phyloP scores from a whole-genome alignment of 1,139 yeast species.

The Tardiomyces depauwii region DNA sequence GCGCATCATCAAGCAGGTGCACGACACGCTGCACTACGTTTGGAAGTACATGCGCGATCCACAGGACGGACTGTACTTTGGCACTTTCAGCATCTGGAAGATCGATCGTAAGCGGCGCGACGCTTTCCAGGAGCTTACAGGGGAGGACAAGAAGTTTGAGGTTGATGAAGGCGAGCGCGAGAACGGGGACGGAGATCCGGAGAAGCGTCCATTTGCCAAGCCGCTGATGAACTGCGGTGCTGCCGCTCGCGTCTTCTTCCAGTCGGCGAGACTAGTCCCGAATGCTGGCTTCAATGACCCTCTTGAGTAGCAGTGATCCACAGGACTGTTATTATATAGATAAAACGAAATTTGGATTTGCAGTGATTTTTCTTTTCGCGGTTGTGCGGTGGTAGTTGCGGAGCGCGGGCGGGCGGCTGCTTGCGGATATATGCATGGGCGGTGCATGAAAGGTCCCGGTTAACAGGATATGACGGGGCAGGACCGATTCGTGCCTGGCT shows the following conservation, averaged over 20 bases:
- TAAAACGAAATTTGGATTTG: no score
- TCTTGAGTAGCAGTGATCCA: not conserved
- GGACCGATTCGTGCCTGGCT: no score
- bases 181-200: conserved; percentile 27
- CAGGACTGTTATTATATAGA: not conserved
- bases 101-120: conserved; percentile 43
- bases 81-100: conserved; percentile 48
- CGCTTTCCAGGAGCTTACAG: conserved; percentile 43
- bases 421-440: no score
- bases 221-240: conserved; percentile 55
- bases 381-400: no score
- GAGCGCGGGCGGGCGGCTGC: no score
- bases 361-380: no score
- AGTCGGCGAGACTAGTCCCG: conserved; percentile 50
- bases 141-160: conserved; percentile 42
- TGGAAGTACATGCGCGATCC: conserved; percentile 48
- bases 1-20: conserved; percentile 16
- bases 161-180: conserved; percentile 41
- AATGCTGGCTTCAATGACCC: not conserved
- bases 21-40: conserved; percentile 20
- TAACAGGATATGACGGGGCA: no score
- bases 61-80: conserved; percentile 48
- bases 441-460: no score
- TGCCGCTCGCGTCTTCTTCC: conserved; percentile 61
- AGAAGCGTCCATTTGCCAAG: conserved; percentile 34